phyloP scores from a whole-genome alignment of 75 land plant species.

The Picea sitchensis region DNA sequence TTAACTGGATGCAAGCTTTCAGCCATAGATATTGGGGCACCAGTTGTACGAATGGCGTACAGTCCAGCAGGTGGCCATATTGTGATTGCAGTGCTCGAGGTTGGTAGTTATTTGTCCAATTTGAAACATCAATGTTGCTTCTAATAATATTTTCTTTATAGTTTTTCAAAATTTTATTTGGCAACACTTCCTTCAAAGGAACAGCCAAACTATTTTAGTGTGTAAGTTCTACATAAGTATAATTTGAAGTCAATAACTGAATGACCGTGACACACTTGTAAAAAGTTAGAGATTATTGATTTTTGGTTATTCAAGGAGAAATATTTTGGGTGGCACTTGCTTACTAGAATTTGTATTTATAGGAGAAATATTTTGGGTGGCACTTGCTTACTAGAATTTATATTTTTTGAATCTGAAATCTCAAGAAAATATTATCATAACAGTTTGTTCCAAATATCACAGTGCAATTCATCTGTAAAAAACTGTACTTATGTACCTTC shows the following conservation, averaged over 20 bases:
- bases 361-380: not conserved
- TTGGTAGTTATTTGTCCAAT: slow-evolving; percentile 19
- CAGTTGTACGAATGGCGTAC: slow-evolving; percentile 91
- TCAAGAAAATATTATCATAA: not conserved
- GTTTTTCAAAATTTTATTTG: not conserved
- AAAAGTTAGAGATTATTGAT: not conserved
- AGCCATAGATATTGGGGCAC: slow-evolving; percentile 81
- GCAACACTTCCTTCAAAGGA: not conserved
- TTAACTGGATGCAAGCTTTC: slow-evolving; percentile 90
- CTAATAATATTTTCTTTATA: not conserved
- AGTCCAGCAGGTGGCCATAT: slow-evolving; percentile 89
- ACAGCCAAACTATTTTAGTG: not conserved
- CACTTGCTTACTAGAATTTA: not conserved
- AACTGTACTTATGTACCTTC: not conserved
- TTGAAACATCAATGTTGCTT: not conserved
- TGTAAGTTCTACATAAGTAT: not conserved
- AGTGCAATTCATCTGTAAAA: not conserved
- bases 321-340: not conserved
- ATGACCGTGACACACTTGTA: not conserved
- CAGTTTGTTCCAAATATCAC: not conserved
- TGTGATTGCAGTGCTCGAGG: slow-evolving; percentile 95
- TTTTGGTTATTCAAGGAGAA: too few relatives aligned
- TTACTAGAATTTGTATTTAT: not conserved
- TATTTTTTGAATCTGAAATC: slow-evolving; percentile 5
- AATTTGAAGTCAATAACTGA: not conserved